Evolutionary conservation across 1,284 basidiomycete genomes (phyloP), one percentile per base, ranked within the genome.

Genomic region (Rhizoctonia solani): DNA sequence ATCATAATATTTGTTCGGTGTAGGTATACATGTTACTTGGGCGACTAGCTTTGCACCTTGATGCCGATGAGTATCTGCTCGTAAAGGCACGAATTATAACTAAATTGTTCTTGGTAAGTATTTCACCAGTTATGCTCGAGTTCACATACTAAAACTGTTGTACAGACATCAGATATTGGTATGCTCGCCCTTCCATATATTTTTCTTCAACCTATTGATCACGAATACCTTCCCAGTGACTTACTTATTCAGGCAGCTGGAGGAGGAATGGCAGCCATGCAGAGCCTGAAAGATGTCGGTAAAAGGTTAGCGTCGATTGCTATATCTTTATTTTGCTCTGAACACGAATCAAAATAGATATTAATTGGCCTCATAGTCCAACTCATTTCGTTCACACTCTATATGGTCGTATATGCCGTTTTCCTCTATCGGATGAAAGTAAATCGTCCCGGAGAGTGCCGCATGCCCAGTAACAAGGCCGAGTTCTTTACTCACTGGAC

Each of bases 341-440:
- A 23, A 1, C 23, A 23, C 55, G 14, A 46, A 32, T 23, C 23
- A 16, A 71, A 70, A 21, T 72, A 87, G 82, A 81, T 89, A 21
- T 87, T 90, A 19, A 81, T 80, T 3, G 88, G 87, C 34, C 81
- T 90, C 27, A 81, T 80, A 34, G 76, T 86, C 6, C 87, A 90
- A 72, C 77, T 90, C 46, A 76, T 80, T 4, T 88, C 87, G 19
- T 90, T 90, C 76, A 71, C 81, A 67, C 73, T 82, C 54, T 92
- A 92, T 75, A 81, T 82, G 4, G 69, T 73, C 27, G 78, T 91
- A 37, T 88, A 82, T 72, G 59, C 81, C 11, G 74, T 84, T n/a
- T 91, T 90, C 75, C 74, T 87, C 23, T 81, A 80, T 71, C 80
- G 83, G 47, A 79, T 88, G 34, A 80, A 76, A 63, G 80, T 73